These are phyloP conservation scores for Ceriops decandra DNA, from an alignment of 345 rosid species.

Conservation along the genomic window DNA sequence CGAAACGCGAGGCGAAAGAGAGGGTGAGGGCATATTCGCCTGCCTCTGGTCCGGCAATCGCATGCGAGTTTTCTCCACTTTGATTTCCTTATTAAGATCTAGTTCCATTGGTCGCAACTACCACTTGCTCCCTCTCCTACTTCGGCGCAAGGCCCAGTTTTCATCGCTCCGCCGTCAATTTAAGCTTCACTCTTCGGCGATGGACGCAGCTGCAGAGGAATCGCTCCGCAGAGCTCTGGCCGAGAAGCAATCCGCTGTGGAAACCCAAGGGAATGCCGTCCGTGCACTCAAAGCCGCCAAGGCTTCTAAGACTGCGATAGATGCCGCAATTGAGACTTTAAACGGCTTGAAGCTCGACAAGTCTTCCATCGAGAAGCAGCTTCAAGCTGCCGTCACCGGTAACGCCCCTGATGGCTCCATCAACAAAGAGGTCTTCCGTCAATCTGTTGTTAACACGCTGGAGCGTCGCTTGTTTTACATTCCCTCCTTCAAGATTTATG, in stretches of 20 bases:
- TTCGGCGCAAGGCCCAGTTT: conserved; percentile 3
- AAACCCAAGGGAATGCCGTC: conserved; percentile 67
- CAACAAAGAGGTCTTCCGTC: conserved; percentile 75
- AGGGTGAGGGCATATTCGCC: no score
- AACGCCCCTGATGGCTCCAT: conserved; percentile 37
- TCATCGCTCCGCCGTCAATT: not conserved
- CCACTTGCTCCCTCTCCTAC: conserved; percentile 14
- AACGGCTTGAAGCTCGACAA: conserved; percentile 65
- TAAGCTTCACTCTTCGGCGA: conserved; percentile 15
- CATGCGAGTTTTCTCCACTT: conserved; percentile 39
- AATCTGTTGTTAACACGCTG: conserved; percentile 63
- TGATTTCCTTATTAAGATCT: conserved; percentile 26
- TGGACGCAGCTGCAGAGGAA: conserved; percentile 65
- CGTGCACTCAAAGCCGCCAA: conserved; percentile 67
- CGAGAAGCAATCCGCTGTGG: conserved; percentile 62
- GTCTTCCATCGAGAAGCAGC: conserved; percentile 67
- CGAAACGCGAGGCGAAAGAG: not conserved
- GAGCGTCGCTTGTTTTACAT: conserved; percentile 78
- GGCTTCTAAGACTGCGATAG: conserved; percentile 56
- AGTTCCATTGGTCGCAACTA: conserved; percentile 17
- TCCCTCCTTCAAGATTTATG: conserved; percentile 82
- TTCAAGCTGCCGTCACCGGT: conserved; percentile 48
- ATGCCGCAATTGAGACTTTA: conserved; percentile 63
- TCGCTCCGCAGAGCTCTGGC: conserved; percentile 58
- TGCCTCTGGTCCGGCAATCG: not conserved